Conservation (phyloP, 352 stramenopile genomes). For the Phytophthora tubulina region DNA sequence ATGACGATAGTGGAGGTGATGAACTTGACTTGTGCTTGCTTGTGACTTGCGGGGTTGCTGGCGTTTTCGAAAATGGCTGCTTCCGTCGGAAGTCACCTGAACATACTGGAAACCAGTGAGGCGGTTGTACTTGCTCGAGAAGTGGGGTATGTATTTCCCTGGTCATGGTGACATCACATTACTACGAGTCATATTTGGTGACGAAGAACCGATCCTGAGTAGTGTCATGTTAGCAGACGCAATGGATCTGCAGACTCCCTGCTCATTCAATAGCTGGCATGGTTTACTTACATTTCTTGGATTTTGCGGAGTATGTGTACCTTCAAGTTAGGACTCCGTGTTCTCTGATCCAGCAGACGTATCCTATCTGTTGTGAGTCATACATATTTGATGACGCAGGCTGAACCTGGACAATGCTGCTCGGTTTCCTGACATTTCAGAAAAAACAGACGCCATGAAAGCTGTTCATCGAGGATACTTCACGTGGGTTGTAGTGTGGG, state of each 20-base stretch:
- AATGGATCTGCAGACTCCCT: background rate
- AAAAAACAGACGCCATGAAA: too few species aligned
- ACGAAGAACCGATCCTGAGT: constrained; percentile 1
- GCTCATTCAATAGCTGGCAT: background rate
- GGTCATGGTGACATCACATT: constrained; percentile 7
- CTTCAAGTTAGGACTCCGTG: too few species aligned
- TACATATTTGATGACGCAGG: constrained; percentile 17
- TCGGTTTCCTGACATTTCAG: too few species aligned
- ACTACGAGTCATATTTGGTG: constrained; percentile 15
- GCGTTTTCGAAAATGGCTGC: constrained; percentile 1
- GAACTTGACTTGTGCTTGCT: background rate
- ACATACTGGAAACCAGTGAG: background rate
- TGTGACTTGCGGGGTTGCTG: background rate
- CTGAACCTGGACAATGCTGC: background rate
- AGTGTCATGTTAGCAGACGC: constrained; percentile 3
- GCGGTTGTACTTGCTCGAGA: background rate
- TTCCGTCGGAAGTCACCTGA: background rate
- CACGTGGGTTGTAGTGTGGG: too few species aligned
- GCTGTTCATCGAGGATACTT: too few species aligned
- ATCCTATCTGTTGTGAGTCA: background rate
- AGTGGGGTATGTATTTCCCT: background rate
- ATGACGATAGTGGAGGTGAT: constrained; percentile 2
- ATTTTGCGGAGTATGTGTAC: background rate
- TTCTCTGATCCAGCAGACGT: too few species aligned
- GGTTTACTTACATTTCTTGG: background rate